phyloP scores from a whole-genome alignment of 73 alveolate species.

The Paramecium biaurelia region DNA sequence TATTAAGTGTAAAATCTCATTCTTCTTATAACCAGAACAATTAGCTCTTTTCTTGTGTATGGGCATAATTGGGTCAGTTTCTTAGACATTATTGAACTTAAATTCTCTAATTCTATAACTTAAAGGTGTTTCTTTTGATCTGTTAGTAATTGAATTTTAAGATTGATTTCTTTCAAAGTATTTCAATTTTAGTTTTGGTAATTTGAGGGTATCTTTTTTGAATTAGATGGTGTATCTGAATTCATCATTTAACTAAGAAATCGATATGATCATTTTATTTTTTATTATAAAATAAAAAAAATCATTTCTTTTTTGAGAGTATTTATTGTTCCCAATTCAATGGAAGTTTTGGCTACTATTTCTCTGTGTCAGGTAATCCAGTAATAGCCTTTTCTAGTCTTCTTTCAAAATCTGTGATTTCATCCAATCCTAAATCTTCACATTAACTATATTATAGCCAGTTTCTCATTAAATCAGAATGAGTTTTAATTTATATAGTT shows the following conservation, averaged over 20 bases:
- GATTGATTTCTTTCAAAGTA: not conserved
- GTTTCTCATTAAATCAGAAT: not conserved
- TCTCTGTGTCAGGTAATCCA: not conserved
- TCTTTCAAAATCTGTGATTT: conserved; percentile 23
- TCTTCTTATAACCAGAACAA: not conserved
- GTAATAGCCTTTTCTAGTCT: not conserved
- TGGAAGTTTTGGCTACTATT: not conserved
- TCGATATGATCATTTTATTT: not conserved
- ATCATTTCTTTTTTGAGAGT: not conserved
- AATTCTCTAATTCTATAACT: not conserved
- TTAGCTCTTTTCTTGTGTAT: not conserved
- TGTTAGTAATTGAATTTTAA: not conserved
- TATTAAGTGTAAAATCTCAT: not conserved
- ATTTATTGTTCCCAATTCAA: not conserved
- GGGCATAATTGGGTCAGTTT: not conserved
- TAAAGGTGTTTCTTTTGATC: not conserved
- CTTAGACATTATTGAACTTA: not conserved
- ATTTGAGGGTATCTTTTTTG: not conserved
- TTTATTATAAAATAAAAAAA: not conserved
- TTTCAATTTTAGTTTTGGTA: not conserved
- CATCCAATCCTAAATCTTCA: not conserved
- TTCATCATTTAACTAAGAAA: not conserved
- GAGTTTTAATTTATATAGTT: not conserved
- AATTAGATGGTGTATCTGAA: not conserved
- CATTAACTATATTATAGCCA: not conserved